A percentile compares a stretch with the other conserved stretches of the same genome.
These are phyloP conservation scores for Brassica cretica DNA, from an alignment of 345 rosid genomes.

Conservation along the genomic window DNA sequence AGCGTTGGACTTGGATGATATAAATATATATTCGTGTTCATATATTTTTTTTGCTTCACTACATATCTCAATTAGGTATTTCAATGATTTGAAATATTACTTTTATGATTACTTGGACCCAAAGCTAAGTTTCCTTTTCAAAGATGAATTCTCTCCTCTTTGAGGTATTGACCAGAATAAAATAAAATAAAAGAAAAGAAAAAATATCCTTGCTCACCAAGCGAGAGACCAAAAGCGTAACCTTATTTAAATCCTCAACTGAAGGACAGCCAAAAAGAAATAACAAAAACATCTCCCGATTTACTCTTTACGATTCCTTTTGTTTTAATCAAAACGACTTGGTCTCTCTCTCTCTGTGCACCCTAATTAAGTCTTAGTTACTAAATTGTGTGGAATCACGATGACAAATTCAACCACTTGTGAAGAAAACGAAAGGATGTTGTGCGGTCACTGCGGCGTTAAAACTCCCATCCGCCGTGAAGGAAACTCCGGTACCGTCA, in stretches of 20 bases:
- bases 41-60: background rate
- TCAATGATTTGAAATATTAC: background rate
- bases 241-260: background rate
- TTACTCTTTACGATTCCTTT: background rate
- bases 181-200: background rate
- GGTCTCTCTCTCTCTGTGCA: background rate
- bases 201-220: conserved; percentile 16
- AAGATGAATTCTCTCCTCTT: background rate
- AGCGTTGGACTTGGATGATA: no score
- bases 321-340: background rate
- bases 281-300: background rate
- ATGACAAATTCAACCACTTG: background rate
- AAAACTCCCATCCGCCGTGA: conserved; percentile 22
- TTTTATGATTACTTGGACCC: background rate
- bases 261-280: background rate
- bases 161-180: background rate
- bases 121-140: background rate
- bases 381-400: conserved; percentile 6
- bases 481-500: conserved; percentile 22
- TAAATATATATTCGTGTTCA: background rate
- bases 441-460: conserved; percentile 34
- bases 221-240: conserved; percentile 2
- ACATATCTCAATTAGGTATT: background rate
- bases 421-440: conserved; percentile 25
- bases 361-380: background rate